Base-by-base conservation (phyloP, 108 stramenopile genomes). In the Schizochytrium sp. region DNA sequence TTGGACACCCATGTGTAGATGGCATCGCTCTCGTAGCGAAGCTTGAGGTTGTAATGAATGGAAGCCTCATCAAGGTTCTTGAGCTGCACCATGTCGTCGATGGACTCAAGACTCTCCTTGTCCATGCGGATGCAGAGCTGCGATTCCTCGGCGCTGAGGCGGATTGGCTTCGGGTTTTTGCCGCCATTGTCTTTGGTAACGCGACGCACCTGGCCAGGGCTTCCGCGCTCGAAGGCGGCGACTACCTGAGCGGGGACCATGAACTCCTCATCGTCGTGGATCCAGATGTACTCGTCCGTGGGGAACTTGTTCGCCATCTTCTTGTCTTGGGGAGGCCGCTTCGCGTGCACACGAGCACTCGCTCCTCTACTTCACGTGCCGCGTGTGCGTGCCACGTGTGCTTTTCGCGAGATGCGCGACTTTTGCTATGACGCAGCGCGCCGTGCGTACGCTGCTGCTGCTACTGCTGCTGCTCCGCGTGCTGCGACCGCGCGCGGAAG, bases 1-100 rank as follows among this genome's bases (percentile, higher is more conserved):
- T 63, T 58, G 47, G 59, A 28, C 71, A 89, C 88, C 21, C 16
- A 55, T 23, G 91, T 91, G 89, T 91, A 91, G 44, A 91, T 91
- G 6, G 16, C 18, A 48, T 87, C 91, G 12, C 14, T 21, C 5
- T 14, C 48, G 91, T 88, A 91, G 43, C 91, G 88, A 3, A 55
- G 45, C 21, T 88, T 58, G n/a, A 91, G 76, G 45, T 89, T 91
- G 83, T 91, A 88, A 28, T 89, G 57, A 6, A 91, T 89, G 0
- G 87, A 60, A 41, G 57, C 18, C 53, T 87, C 88, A 51, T 91
- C 44, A 3, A 91, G 72, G 58, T 43, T 21, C 45, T 60, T 53
- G 47, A 91, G 72, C 87, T 59, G 16, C 44, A 91, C 89, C 41
- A 91, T 43, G 76, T 91, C 91, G 25, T 88, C 88, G 48, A 88